Evolutionary conservation across 768 basidiomycete species (phyloP).

Genomic region (Leccinum longicurvipes): DNA sequence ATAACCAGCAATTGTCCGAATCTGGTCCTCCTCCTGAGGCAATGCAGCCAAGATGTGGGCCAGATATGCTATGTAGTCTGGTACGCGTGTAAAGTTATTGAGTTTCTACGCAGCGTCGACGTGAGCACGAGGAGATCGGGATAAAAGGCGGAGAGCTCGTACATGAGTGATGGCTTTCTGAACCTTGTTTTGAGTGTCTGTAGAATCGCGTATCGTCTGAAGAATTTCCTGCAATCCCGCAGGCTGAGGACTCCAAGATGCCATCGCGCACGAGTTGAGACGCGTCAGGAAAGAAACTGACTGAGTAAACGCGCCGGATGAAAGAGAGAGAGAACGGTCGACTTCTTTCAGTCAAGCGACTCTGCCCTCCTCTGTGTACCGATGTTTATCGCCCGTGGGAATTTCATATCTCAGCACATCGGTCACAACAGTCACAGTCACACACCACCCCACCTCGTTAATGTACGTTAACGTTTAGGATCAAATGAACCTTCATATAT

Average conservation of each 20-base stretch:
- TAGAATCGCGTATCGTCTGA: constrained; percentile 87
- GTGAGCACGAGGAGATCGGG: constrained; percentile 21
- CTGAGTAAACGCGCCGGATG: constrained; percentile 30
- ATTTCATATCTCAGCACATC: constrained; percentile 31
- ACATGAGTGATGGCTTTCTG: constrained; percentile 86
- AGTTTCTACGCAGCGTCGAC: constrained; percentile 59
- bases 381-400: constrained; percentile 36
- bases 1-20: constrained; percentile 94
- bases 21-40: constrained; percentile 84
- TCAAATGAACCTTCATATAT: no score
- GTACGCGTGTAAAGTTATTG: constrained; percentile 79
- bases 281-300: constrained; percentile 24
- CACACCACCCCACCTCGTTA: no score
- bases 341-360: constrained; percentile 11
- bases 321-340: constrained; percentile 21
- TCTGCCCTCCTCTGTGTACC: constrained; percentile 29
- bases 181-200: constrained; percentile 65
- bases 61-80: constrained; percentile 95
- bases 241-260: constrained; percentile 80
- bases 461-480: no score
- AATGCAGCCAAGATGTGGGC: constrained; percentile 85
- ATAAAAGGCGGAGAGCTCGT: constrained; percentile 25
- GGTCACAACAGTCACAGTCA: constrained; percentile 26
- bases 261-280: constrained; percentile 44
- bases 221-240: constrained; percentile 90